Base-by-base conservation (phyloP, 345 rosid species). In the Dipteronia dyeriana region DNA sequence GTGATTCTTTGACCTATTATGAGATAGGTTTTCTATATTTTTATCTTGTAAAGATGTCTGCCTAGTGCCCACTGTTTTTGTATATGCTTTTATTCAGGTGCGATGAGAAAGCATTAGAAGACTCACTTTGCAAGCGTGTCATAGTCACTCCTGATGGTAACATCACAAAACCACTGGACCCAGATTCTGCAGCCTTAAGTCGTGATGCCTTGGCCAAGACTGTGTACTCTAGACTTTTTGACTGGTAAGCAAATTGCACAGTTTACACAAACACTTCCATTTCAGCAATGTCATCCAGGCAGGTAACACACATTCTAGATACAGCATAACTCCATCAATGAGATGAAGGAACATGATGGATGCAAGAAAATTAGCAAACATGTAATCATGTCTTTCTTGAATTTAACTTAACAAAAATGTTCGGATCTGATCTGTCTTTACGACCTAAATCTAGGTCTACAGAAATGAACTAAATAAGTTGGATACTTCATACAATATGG, bases 171-270 rank as follows among this genome's bases (percentile, higher is more conserved):
- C 87, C 80, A 54, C 88, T 91, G 73, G 96, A 91, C 76, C 93
- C 96, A 9, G 90, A 82, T 82, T 81, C 84, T 11, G 90, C 91
- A 26, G 82, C 82, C 38, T 57, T 84, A 57, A 89, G 86, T 54
- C 84, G 96, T 69, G 96, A 91, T 84, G 96, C 96, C 73, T 85
- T 89, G 72, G 93, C 96, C 39, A 91, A 91, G 79, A 89, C 91
- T 45, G 85, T 86, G 6, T 91, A 89, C 81, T 91, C 93, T 65
- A 88, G 93, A 71, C 77, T 91, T 62, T 91, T 89, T 80, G 96
- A 91, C 78, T 89, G 96, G 96, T 91, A 77, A 71, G 67, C 59
- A 75, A 73, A 70, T 79, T 82, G 74, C 76, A 71, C 56, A 26
- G 57, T 53, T 65, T n/a, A 49, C 25, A 45, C 74, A 47, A 54